phyloP scores from a whole-genome alignment of 768 basidiomycete species.

The Mycena galericulata region DNA sequence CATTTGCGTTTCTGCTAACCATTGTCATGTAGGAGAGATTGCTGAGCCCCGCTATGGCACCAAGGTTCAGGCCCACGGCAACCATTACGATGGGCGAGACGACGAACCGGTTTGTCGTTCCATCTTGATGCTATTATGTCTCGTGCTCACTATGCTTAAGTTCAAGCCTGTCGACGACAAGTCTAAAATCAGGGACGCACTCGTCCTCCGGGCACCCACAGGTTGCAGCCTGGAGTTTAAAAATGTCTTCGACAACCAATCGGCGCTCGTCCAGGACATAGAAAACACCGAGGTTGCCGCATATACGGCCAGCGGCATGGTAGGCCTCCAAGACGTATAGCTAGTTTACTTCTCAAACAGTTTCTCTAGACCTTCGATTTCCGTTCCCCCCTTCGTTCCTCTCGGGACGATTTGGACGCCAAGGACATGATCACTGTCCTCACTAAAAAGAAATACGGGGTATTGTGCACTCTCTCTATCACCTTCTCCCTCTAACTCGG shows the following conservation, averaged over 20 bases:
- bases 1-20: not conserved
- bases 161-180: constrained; percentile 16
- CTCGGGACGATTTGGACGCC: not conserved
- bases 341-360: too few species aligned
- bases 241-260: not conserved
- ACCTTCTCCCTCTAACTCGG: too few species aligned
- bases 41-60: not conserved
- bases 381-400: not conserved
- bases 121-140: not conserved
- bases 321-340: too few species aligned
- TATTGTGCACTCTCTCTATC: not conserved
- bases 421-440: not conserved
- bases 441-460: not conserved
- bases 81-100: not conserved
- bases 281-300: not conserved
- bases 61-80: not conserved
- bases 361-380: not conserved
- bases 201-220: not conserved
- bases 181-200: constrained; percentile 6
- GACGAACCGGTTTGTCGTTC: not conserved
- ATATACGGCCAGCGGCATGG: not conserved
- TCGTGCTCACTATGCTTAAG: not conserved
- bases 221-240: not conserved
- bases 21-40: not conserved
- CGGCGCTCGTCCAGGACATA: not conserved